Percentiles rank a stretch among this genome's conserved stretches.
phyloP scores from a whole-genome alignment of 768 basidiomycete species.

The Pleurotus tuoliensis region DNA sequence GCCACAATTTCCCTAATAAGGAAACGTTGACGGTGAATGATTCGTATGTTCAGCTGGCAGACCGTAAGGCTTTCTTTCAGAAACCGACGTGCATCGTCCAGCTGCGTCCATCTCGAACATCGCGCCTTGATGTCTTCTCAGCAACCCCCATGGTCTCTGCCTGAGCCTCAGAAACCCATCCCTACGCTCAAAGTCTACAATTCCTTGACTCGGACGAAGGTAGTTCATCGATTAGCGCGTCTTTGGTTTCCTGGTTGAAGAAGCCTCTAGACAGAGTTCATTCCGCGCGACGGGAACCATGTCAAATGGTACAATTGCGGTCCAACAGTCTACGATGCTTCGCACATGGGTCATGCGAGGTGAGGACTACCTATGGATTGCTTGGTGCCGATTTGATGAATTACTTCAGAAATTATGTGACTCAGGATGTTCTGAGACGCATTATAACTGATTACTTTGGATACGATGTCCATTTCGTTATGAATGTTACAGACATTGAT shows the following conservation, averaged over 20 bases:
- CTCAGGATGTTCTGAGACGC: slow-evolving; percentile 86
- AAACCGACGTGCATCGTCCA: neutral
- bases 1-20: neutral
- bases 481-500: slow-evolving; percentile 99
- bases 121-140: slow-evolving; percentile 47
- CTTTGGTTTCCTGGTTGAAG: slow-evolving; percentile 7
- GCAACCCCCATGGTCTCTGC: slow-evolving; percentile 59
- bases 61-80: neutral
- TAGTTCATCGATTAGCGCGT: slow-evolving; percentile 25
- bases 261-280: slow-evolving; percentile 63
- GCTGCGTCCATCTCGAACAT: neutral
- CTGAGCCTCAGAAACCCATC: slow-evolving; percentile 38
- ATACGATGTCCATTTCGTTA: slow-evolving; percentile 97
- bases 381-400: slow-evolving; percentile 1
- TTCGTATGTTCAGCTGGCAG: slow-evolving; percentile 8
- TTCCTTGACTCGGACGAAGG: slow-evolving; percentile 89
- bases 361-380: slow-evolving; percentile 26
- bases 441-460: slow-evolving; percentile 95
- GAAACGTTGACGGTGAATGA: neutral
- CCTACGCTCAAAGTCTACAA: slow-evolving; percentile 86
- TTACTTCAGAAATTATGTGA: slow-evolving; percentile 83
- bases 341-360: slow-evolving; percentile 99
- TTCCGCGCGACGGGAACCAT: slow-evolving; percentile 60
- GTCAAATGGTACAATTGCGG: slow-evolving; percentile 99
- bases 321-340: slow-evolving; percentile 96